Base-by-base conservation (phyloP, 1,139 yeast species). In the Saccharomyces hybrid region DNA sequence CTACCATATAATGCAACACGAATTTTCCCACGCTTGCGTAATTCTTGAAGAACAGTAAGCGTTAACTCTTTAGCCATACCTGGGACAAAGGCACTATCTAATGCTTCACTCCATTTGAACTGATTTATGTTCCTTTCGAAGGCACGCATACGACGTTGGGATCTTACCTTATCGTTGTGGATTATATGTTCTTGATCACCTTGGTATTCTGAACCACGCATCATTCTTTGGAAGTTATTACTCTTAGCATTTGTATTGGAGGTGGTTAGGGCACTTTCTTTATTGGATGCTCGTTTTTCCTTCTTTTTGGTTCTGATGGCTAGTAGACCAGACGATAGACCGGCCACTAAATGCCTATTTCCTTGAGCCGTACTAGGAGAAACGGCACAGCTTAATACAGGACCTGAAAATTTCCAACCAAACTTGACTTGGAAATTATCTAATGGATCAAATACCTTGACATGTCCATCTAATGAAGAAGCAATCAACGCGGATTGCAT, bases 341-440 rank as follows among this genome's bases (percentile, higher is more conserved):
- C 99, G n/a, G 95, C 88, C 38, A 88, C 97, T 60, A 93, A 79
- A 74, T 93, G 98, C 73, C 87, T 87, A 52, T 68, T 68, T 34
- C 70, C 69, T 53, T 62, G 64, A 5, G 70, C 66, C 52, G 62
- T 84, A 58, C 85, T 83, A 25, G 98, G 98, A 8, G 97, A 88
- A 9, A 91, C 86, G 7, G 91, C 98, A 68, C 96, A 84, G 63
- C 90, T 78, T 62, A 93, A 76, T 0, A 93, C 97, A 46, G 96
- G 95, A 14, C 95, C 90, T 46, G 97, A 96, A 67, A 87, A 91
- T 71, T 91, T 93, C 98, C 98, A 93, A 47, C 98, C 98, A 70
- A 90, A 93, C 69, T 86, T 88, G 59, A 91, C 97, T 58, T 86
- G 87, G 91, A 95, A 93, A 50, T 86, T 75, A 27, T 85, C 78